Evolutionary conservation across 768 basidiomycete species (phyloP).

Genomic region (Pleurotus tuoliensis): DNA sequence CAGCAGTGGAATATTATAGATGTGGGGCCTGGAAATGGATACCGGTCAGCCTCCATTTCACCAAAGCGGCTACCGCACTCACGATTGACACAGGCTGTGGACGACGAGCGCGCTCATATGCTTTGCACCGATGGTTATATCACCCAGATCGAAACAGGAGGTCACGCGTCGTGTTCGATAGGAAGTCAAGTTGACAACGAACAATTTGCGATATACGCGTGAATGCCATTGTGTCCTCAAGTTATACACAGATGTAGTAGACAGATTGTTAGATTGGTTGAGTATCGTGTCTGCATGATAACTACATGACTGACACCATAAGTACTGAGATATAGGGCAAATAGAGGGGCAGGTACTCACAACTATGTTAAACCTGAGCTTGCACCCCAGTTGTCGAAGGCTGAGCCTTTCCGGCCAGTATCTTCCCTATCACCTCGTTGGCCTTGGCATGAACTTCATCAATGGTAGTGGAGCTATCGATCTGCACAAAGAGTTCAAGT

Average conservation of each 20-base stretch:
- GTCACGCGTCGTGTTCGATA: constrained; percentile 49
- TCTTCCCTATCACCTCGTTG: constrained; percentile 39
- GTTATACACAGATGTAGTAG: too few relatives aligned
- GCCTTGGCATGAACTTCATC: constrained; percentile 70
- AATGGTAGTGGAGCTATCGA: constrained; percentile 63
- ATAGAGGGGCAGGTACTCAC: not conserved
- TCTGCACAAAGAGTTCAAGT: constrained; percentile 38
- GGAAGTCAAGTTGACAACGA: constrained; percentile 28
- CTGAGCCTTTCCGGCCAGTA: not conserved
- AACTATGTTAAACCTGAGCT: constrained; percentile 1
- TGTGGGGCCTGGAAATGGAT: constrained; percentile 84
- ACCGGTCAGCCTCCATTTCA: constrained; percentile 50
- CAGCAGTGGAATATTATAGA: constrained; percentile 74
- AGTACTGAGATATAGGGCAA: not conserved
- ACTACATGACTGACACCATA: not conserved
- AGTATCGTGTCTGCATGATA: constrained; percentile 3
- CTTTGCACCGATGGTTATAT: constrained; percentile 82
- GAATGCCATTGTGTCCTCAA: constrained; percentile 10
- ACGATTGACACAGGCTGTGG: constrained; percentile 40
- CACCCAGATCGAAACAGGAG: constrained; percentile 54
- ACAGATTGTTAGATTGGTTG: constrained; percentile 5
- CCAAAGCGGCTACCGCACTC: not conserved
- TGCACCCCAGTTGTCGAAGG: not conserved
- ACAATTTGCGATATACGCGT: constrained; percentile 48
- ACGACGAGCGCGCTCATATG: constrained; percentile 60